Conservation (phyloP, 2,329 filamentous ascomycete genomes). For the Daldinia eschscholtzii region DNA sequence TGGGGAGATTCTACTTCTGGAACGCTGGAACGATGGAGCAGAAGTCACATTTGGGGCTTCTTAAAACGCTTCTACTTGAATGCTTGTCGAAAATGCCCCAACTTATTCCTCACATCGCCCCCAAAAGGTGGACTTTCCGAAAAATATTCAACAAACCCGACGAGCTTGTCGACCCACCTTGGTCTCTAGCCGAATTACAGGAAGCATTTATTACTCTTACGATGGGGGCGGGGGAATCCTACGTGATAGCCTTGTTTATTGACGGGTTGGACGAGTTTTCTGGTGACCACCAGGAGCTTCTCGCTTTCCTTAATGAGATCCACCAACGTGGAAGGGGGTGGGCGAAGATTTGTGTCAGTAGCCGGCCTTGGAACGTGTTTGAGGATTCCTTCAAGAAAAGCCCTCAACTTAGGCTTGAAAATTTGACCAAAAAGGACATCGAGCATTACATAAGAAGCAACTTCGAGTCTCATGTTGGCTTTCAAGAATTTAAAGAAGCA, state of each 20-base stretch:
- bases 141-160: background rate
- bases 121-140: background rate
- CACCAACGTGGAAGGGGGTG: background rate
- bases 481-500: background rate
- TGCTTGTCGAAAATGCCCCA: background rate
- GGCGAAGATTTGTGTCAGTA: background rate
- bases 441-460: background rate
- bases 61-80: background rate
- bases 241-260: background rate
- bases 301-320: background rate
- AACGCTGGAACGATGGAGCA: background rate
- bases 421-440: background rate
- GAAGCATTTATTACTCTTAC: background rate
- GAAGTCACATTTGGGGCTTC: background rate
- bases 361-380: background rate
- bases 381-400: background rate
- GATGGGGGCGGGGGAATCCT: background rate
- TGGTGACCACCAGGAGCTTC: background rate
- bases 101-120: background rate
- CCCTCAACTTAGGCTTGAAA: background rate
- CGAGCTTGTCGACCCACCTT: background rate
- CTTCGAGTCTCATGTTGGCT: background rate
- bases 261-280: background rate
- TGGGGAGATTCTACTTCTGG: background rate
- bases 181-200: background rate